A percentile compares a stretch with the other conserved stretches of the same genome.
phyloP scores from a whole-genome alignment of 2,329 filamentous ascomycete genomes.

The Alternaria solani region DNA sequence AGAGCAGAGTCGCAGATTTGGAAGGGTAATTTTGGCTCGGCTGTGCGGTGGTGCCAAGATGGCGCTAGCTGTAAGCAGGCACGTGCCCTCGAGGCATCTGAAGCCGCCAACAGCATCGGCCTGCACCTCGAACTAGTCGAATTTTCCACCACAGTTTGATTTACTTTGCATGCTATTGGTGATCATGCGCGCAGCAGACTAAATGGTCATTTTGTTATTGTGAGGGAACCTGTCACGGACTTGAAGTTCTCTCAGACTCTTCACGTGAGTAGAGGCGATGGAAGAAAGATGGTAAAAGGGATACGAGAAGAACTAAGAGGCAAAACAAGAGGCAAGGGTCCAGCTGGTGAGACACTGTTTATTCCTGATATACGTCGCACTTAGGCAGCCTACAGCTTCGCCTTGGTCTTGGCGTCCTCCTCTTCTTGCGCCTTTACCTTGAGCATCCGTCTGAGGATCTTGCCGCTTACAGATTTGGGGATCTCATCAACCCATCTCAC shows the following conservation, averaged over 20 bases:
- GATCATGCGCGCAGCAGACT: too few relatives aligned
- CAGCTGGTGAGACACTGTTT: not conserved
- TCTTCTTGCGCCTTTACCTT: constrained; percentile 55
- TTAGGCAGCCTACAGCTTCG: constrained; percentile 50
- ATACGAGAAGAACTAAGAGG: not conserved
- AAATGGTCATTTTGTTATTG: too few relatives aligned
- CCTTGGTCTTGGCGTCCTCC: constrained; percentile 47
- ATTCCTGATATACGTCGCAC: not conserved
- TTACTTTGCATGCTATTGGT: too few relatives aligned
- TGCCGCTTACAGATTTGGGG: constrained; percentile 58
- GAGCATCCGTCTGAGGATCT: constrained; percentile 57
- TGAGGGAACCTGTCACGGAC: too few relatives aligned
- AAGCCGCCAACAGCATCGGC: not conserved
- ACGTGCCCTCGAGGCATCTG: constrained; percentile 10
- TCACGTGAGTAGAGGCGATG: not conserved
- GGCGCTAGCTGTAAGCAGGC: constrained; percentile 29
- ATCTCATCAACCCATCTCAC: constrained; percentile 58
- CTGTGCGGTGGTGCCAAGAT: constrained; percentile 29
- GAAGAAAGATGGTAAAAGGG: not conserved
- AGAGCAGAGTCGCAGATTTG: constrained; percentile 19
- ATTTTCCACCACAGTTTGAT: too few relatives aligned
- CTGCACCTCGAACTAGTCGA: not conserved
- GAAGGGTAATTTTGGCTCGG: constrained; percentile 30
- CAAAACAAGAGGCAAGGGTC: not conserved
- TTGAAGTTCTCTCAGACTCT: not conserved